These are phyloP conservation scores for Micractinium sp. DNA, from an alignment of 139 green algal species.

Conservation along the genomic window DNA sequence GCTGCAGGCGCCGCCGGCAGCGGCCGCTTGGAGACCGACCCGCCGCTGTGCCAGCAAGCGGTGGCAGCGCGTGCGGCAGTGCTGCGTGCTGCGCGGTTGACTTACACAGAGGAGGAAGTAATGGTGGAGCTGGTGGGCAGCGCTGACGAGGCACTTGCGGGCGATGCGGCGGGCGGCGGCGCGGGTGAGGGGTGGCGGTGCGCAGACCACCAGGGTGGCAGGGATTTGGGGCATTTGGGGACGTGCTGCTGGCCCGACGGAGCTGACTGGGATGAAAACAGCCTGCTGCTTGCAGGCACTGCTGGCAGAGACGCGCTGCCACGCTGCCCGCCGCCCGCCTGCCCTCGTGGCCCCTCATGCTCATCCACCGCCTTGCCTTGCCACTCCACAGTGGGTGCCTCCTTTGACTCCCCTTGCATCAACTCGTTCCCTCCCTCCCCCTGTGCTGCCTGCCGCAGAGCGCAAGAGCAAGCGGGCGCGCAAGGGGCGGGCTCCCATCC, in stretches of 20 bases:
- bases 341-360: not conserved
- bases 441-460: slow-evolving; percentile 37
- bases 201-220: not conserved
- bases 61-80: slow-evolving; percentile 29
- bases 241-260: too few species aligned
- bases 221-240: not conserved
- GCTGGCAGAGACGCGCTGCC: not conserved
- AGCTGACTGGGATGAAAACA: too few species aligned
- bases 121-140: slow-evolving; percentile 55
- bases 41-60: slow-evolving; percentile 34
- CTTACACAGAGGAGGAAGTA: slow-evolving; percentile 51
- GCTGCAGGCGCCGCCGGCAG: not conserved
- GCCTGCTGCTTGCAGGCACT: not conserved
- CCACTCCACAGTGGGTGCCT: too few species aligned
- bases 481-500: slow-evolving; percentile 52
- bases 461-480: slow-evolving; percentile 59
- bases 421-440: too few species aligned
- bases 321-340: not conserved
- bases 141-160: slow-evolving; percentile 13
- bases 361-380: not conserved
- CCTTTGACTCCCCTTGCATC: too few species aligned
- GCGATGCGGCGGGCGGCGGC: not conserved
- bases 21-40: slow-evolving; percentile 6
- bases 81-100: slow-evolving; percentile 27
- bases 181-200: not conserved